These are phyloP conservation scores for Sisymbrium altissimum DNA, from an alignment of 345 rosid genomes.

Conservation along the genomic window DNA sequence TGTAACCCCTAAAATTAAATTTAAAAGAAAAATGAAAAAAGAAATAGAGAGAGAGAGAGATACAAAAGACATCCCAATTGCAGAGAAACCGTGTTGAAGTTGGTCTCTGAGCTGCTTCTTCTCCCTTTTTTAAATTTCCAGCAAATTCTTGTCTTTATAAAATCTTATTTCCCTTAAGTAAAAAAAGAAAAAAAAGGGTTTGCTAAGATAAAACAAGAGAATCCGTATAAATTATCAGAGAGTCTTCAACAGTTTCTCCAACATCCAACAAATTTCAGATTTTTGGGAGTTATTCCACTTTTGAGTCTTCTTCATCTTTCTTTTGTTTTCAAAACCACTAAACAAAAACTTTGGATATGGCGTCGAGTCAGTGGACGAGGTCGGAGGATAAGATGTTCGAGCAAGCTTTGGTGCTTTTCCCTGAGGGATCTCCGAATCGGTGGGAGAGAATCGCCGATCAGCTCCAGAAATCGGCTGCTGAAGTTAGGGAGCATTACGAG, in stretches of 20 bases:
- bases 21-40: not conserved
- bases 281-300: not conserved
- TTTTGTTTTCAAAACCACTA: not conserved
- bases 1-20: conserved; percentile 7
- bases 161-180: not conserved
- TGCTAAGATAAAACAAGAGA: conserved; percentile 6
- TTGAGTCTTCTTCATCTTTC: too few species aligned
- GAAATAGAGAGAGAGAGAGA: not conserved
- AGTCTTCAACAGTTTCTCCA: conserved; percentile 8
- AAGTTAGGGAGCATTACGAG: conserved; percentile 60
- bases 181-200: not conserved
- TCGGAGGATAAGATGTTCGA: conserved; percentile 73
- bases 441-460: conserved; percentile 60
- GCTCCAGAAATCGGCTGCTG: conserved; percentile 43
- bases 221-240: conserved; percentile 17
- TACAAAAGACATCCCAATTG: conserved; percentile 30
- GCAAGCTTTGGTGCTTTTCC: conserved; percentile 47
- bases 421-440: conserved; percentile 55
- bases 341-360: conserved; percentile 1
- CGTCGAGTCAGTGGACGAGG: conserved; percentile 51
- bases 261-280: conserved; percentile 15
- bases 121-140: not conserved
- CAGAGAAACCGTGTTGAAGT: conserved; percentile 41
- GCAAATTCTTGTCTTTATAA: not conserved
- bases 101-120: conserved; percentile 38